These are phyloP conservation scores for Achaetomium macrosporum DNA, from an alignment of 2,329 filamentous ascomycete species.

Conservation along the genomic window DNA sequence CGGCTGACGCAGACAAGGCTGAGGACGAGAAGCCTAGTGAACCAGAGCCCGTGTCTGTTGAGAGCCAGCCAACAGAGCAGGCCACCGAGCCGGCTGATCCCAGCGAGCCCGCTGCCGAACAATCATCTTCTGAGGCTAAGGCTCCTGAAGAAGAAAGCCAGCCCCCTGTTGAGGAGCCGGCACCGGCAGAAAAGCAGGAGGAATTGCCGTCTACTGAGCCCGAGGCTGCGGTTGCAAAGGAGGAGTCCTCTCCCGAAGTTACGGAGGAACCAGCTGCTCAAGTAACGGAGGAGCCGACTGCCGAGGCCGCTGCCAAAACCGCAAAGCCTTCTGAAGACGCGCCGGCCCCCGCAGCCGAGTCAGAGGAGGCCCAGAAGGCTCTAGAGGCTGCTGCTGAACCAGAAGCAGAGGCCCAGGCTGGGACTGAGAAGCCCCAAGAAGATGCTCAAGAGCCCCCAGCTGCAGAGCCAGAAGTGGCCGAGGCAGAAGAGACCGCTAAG, in stretches of 20 bases:
- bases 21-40: constrained; percentile 11
- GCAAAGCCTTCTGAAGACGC: background rate
- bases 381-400: background rate
- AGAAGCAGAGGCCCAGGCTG: background rate
- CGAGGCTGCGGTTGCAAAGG: background rate
- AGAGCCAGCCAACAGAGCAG: constrained; percentile 6
- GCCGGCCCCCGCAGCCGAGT: background rate
- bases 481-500: background rate
- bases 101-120: background rate
- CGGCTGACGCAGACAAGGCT: background rate
- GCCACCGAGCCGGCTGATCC: background rate
- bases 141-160: background rate
- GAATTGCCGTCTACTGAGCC: background rate
- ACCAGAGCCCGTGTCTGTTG: constrained; percentile 5
- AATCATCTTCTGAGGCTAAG: constrained; percentile 3
- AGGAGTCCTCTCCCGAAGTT: background rate
- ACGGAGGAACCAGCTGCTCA: constrained; percentile 7
- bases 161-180: constrained; percentile 1
- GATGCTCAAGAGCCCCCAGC: background rate
- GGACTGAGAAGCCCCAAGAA: background rate
- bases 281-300: background rate
- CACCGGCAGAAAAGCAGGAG: constrained; percentile 3
- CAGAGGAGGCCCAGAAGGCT: background rate
- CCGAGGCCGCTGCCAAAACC: background rate
- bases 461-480: background rate